Percentiles rank a stretch among this genome's conserved stretches.
These are phyloP conservation scores for Chondrostereum purpureum DNA, from an alignment of 1,284 basidiomycete species.

Conservation along the genomic window DNA sequence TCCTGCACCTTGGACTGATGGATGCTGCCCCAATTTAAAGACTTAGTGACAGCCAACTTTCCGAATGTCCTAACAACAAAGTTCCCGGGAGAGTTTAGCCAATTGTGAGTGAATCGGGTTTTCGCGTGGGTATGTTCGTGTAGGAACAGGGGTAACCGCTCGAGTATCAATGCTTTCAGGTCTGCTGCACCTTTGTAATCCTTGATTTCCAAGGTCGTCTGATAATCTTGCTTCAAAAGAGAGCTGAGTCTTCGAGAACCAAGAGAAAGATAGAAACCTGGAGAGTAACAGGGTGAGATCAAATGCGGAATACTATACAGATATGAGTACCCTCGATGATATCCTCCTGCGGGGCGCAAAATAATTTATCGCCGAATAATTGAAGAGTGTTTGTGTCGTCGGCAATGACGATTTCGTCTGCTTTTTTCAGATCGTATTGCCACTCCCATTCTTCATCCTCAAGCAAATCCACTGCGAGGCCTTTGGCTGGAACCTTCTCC, in stretches of 20 bases:
- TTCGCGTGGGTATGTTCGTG: constrained; percentile 79
- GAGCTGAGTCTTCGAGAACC: constrained; percentile 68
- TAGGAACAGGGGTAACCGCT: constrained; percentile 87
- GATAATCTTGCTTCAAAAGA: constrained; percentile 73
- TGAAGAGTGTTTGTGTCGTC: constrained; percentile 76
- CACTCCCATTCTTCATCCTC: constrained; percentile 69
- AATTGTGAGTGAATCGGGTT: constrained; percentile 64
- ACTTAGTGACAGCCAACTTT: constrained; percentile 56
- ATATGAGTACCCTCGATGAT: constrained; percentile 61
- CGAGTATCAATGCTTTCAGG: constrained; percentile 64
- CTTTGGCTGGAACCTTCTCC: constrained; percentile 15
- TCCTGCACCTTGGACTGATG: constrained; percentile 52
- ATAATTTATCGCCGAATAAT: constrained; percentile 72
- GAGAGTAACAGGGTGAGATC: neutral
- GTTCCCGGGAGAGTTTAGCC: constrained; percentile 66
- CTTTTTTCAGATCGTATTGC: constrained; percentile 55
- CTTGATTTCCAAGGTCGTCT: constrained; percentile 47
- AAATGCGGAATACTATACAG: neutral
- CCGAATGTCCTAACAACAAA: constrained; percentile 68
- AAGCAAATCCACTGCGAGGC: constrained; percentile 34
- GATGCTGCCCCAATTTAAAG: constrained; percentile 44
- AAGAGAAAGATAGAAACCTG: constrained; percentile 61
- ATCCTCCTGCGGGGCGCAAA: constrained; percentile 88
- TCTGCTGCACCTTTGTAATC: constrained; percentile 42
- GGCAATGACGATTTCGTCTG: constrained; percentile 67